Base-by-base conservation (phyloP, 768 basidiomycete species). In the Naganishia vaughanmartiniae region DNA sequence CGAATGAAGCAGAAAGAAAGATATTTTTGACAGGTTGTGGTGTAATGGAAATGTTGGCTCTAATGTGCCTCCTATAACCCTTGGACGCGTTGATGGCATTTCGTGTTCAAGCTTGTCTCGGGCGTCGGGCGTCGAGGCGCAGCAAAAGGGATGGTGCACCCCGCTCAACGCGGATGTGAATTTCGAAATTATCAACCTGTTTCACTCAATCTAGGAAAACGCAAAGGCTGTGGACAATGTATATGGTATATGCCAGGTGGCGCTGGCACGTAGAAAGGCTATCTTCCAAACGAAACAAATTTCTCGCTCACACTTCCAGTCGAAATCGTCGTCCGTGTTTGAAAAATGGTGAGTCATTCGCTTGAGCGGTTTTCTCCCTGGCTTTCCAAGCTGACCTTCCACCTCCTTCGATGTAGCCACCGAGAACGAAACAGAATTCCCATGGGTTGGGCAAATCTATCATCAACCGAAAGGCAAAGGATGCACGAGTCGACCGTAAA, bases 391-490 rank as follows among this genome's bases (percentile, higher is more conserved):
- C 30, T 45, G 9, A 24, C 17, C 60, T 45, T 34, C 46, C 34
- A n/a, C 26, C n/a, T 39, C n/a, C 65, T 51, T 15, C 42, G 7
- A 9, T 42, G 6, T 24, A 74, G 74, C 74, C 74, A 36, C 70
- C 70, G 57, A 56, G 80, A 54, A 81, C 80, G 10, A 80, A 79
- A 74, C 74, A 76, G 51, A 70, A 75, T 19, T 76, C 76, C 31
- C 76, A 77, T 31, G 96, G 96, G 17, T 85, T 99, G 31, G 96
- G 96, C 39, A 86, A 92, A 71, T 94, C 96, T 31, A 92, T 99
- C 78, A 96, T 97, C 79, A 98, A 99, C 77, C 88, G 87, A 74
- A 89, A 90, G 82, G 86, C 86, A 21, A 90, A 91, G 79, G 91
- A 91, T 83, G 89, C 89, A 11, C 67, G 70, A 21, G 33, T 55